phyloP scores from a whole-genome alignment of 2,329 filamentous ascomycete genomes.

The Aspergillus novoparasiticus region DNA sequence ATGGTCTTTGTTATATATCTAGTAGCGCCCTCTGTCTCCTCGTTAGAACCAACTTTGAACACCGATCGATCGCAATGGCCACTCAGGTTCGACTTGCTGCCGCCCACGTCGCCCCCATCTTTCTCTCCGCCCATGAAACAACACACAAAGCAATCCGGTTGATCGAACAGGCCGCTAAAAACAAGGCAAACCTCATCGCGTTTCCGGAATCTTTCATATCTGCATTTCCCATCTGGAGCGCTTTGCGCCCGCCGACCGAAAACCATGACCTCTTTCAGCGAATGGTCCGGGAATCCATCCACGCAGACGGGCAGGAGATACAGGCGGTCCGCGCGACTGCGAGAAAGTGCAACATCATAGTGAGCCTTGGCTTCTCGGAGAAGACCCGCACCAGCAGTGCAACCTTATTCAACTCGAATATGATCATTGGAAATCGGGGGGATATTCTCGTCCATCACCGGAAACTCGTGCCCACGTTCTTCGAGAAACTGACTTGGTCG shows the following conservation, averaged over 20 bases:
- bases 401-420: slow-evolving; percentile 55
- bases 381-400: slow-evolving; percentile 47
- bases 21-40: background rate
- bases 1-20: no score
- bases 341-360: slow-evolving; percentile 39
- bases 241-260: slow-evolving; percentile 50
- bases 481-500: slow-evolving; percentile 59
- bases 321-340: slow-evolving; percentile 44
- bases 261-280: slow-evolving; percentile 55
- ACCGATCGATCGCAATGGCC: background rate
- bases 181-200: slow-evolving; percentile 53
- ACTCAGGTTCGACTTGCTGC: background rate
- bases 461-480: slow-evolving; percentile 60
- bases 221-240: slow-evolving; percentile 57
- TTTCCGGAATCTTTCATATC: slow-evolving; percentile 59
- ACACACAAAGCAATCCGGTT: slow-evolving; percentile 51
- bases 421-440: slow-evolving; percentile 50
- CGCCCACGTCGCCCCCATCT: slow-evolving; percentile 46
- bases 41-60: background rate
- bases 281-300: slow-evolving; percentile 50
- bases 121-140: slow-evolving; percentile 51
- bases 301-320: slow-evolving; percentile 52
- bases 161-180: slow-evolving; percentile 48
- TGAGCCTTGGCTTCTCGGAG: slow-evolving; percentile 57
- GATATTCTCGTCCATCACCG: slow-evolving; percentile 55